Percentiles rank a stretch among this genome's conserved stretches.
These are phyloP conservation scores for Chlorella sp. DNA, from an alignment of 139 green algal species.

Conservation along the genomic window DNA sequence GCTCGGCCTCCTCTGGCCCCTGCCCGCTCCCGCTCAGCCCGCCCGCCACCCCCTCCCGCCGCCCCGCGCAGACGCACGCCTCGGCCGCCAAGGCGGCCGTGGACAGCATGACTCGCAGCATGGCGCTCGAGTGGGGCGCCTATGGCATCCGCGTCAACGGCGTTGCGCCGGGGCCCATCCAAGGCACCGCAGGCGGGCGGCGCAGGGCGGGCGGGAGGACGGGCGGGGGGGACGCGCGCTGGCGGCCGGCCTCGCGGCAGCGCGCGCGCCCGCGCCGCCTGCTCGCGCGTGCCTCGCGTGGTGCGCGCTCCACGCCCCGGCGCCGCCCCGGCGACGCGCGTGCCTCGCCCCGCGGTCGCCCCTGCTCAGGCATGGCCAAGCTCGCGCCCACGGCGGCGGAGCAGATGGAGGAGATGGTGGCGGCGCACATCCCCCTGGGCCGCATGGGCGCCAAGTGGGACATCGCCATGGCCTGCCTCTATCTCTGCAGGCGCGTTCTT, in stretches of 20 bases:
- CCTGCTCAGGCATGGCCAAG: slow-evolving; percentile 82
- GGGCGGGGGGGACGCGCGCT: not conserved
- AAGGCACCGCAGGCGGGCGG: slow-evolving; percentile 73
- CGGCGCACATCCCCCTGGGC: slow-evolving; percentile 67
- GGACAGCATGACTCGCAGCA: slow-evolving; percentile 86
- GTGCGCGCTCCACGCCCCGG: not conserved
- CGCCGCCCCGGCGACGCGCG: not conserved
- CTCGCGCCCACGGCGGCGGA: slow-evolving; percentile 68
- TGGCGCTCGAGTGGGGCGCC: slow-evolving; percentile 93
- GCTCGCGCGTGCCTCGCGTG: not conserved
- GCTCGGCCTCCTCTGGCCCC: too few species aligned
- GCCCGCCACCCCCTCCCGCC: too few species aligned
- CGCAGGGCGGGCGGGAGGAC: not conserved
- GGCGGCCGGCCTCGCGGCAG: not conserved
- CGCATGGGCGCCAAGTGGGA: slow-evolving; percentile 83
- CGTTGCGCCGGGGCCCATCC: slow-evolving; percentile 91
- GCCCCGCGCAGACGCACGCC: too few species aligned
- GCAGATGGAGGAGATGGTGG: slow-evolving; percentile 44
- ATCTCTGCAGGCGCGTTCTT: slow-evolving; percentile 1
- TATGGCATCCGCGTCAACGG: slow-evolving; percentile 85
- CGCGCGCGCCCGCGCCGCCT: not conserved
- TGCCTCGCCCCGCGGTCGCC: not conserved
- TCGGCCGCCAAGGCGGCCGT: slow-evolving; percentile 65
- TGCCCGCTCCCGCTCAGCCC: too few species aligned
- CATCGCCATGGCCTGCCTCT: slow-evolving; percentile 78